Evolutionary conservation across 208 protist genomes (phyloP), one percentile per base, ranked within the genome.

Genomic region (Trypanosoma lewisi): DNA sequence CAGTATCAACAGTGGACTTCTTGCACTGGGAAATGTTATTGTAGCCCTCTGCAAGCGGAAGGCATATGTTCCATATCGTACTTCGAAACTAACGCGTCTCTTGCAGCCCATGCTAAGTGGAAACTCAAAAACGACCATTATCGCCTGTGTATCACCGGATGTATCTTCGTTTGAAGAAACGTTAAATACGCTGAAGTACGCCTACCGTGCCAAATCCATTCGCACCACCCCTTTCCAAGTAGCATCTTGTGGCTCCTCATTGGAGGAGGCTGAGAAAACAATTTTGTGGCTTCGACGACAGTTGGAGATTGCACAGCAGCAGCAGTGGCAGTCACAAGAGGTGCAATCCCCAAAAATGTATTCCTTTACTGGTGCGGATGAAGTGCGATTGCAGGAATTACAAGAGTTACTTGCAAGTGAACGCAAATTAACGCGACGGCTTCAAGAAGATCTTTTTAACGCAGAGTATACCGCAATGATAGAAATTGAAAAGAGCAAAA

Each of bases 131-230:
- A 98, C 96, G 2, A 65, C 92, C 12, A 98, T 98, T 81, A 73
- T 99, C 47, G 96, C 97, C 47, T 98, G 97, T 74, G 75, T 98
- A 31, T 91, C 83, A 6, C 96, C 96, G 0, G 77, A 77, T 31
- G 87, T 83, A 25, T 67, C 70, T 17, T 97, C 94, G 36, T 81
- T 97, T 41, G 96, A 98, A 59, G 97, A 98, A 71, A 97, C 92
- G 9, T 80, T 98, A 27, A 98, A 95, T 71, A 98, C 97, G 19
- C 81, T 99, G 52, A 97, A 98, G 78, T 99, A 98, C 75, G 97
- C 97, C 6, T 85, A 98, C 70, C 77, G 95, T 7, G 95, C 95
- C 14, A 94, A 97, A 68, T 84, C 89, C 52, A 97, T 98, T 65
- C 78, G 87, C 16, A 97, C 96, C 45, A 81, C 84, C 28, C 91